These are phyloP conservation scores for Brassica rapa DNA, from an alignment of 345 rosid species.

Conservation along the genomic window DNA sequence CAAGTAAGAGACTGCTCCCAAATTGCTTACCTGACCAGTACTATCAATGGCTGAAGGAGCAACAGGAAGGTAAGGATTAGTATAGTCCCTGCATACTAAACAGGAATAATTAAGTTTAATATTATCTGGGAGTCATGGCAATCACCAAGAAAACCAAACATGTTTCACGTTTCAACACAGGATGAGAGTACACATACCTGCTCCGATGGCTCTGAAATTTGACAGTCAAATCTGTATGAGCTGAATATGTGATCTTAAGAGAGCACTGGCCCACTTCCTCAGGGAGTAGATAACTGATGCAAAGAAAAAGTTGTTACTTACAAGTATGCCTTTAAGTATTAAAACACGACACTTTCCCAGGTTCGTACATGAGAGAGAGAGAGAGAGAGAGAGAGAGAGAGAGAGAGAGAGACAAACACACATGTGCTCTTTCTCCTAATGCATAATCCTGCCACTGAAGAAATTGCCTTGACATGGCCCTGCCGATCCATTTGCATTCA, in stretches of 20 bases:
- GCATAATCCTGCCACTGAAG: constrained; percentile 99
- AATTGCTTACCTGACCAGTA: constrained; percentile 57
- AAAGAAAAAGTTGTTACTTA: constrained; percentile 31
- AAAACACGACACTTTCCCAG: not conserved
- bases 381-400: constrained; percentile 67
- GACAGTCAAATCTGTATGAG: constrained; percentile 97
- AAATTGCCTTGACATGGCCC: constrained; percentile 98
- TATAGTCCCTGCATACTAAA: constrained; percentile 74
- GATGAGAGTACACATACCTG: constrained; percentile 56
- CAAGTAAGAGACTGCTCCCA: not conserved
- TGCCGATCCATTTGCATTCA: constrained; percentile 97
- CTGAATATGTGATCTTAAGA: constrained; percentile 96
- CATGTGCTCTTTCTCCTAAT: constrained; percentile 95
- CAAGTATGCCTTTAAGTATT: not conserved
- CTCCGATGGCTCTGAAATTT: constrained; percentile 97
- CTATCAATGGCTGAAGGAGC: constrained; percentile 98
- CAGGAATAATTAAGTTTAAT: not conserved
- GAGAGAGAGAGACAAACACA: constrained; percentile 85
- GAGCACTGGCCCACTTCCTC: constrained; percentile 70
- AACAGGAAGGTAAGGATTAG: constrained; percentile 93
- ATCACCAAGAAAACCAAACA: constrained; percentile 19
- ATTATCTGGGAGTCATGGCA: not conserved
- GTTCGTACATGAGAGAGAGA: constrained; percentile 47
- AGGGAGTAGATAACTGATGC: constrained; percentile 82
- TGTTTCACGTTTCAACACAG: not conserved